phyloP scores from a whole-genome alignment of 2,329 filamentous ascomycete genomes.

The Colletotrichum eremochloae region DNA sequence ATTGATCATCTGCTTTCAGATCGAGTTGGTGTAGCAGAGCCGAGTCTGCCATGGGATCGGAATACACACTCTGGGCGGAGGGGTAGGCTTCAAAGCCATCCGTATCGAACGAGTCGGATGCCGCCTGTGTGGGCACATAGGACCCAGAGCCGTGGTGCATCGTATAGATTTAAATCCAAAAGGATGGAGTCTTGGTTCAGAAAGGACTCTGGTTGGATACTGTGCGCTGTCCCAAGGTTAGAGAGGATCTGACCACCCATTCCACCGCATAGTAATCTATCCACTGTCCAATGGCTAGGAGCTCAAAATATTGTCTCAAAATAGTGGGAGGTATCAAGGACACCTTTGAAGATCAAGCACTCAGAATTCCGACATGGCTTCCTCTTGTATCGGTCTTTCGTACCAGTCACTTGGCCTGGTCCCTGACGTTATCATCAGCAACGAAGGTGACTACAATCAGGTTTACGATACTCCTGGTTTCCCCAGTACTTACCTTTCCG shows the following conservation, averaged over 20 bases:
- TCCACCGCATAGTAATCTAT: background rate
- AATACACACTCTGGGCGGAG: background rate
- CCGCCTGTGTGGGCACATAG: background rate
- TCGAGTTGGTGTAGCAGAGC: background rate
- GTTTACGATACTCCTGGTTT: background rate
- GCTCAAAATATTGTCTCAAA: no score
- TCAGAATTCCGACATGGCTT: no score
- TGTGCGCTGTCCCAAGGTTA: background rate
- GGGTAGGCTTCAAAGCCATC: background rate
- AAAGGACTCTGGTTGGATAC: background rate
- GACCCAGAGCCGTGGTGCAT: background rate
- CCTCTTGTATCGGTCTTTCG: background rate
- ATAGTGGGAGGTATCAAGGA: no score
- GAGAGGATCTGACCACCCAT: background rate
- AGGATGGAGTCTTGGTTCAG: background rate
- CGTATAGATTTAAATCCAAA: no score
- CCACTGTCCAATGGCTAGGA: background rate
- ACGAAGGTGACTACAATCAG: no score
- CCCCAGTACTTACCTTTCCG: no score
- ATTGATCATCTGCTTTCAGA: background rate
- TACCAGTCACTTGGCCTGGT: background rate
- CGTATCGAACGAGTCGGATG: background rate
- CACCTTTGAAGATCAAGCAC: background rate
- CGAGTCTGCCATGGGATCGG: background rate
- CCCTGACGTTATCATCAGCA: background rate